A percentile compares a stretch with the other conserved stretches of the same genome.
Conservation (phyloP, 2,329 filamentous ascomycete genomes). For the Paraphaeosphaeria sporulosa region DNA sequence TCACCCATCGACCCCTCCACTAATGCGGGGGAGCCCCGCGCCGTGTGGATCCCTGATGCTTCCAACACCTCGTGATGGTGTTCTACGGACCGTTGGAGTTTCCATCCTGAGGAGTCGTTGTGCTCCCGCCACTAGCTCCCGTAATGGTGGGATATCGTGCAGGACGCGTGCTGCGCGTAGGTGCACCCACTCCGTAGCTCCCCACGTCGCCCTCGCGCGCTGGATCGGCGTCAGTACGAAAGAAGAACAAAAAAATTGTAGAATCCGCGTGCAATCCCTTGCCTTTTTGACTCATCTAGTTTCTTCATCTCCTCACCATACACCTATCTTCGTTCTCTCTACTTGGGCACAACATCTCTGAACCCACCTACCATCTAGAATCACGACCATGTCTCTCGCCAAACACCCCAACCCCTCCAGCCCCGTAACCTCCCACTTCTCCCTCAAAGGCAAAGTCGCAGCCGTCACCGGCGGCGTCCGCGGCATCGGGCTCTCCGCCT, state of each 20-base stretch:
- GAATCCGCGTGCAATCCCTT: not conserved
- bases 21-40: slow-evolving; percentile 10
- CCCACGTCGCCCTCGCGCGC: not conserved
- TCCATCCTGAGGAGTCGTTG: not conserved
- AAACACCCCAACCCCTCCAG: slow-evolving; percentile 16
- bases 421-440: slow-evolving; percentile 21
- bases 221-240: not conserved
- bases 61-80: not conserved
- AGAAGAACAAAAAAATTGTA: not conserved
- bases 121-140: not conserved
- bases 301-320: not conserved
- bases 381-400: slow-evolving; percentile 32
- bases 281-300: not conserved
- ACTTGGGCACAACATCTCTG: not conserved
- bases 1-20: slow-evolving; percentile 11
- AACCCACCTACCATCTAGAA: not conserved
- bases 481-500: slow-evolving; percentile 60
- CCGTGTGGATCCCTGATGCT: not conserved
- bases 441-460: slow-evolving; percentile 44
- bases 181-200: slow-evolving; percentile 13
- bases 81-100: not conserved
- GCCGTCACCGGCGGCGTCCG: slow-evolving; percentile 54
- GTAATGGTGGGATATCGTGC: not conserved
- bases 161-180: not conserved
- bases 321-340: not conserved